phyloP scores from a whole-genome alignment of 169 alveolate genomes.

The Plasmodium coatneyi region DNA sequence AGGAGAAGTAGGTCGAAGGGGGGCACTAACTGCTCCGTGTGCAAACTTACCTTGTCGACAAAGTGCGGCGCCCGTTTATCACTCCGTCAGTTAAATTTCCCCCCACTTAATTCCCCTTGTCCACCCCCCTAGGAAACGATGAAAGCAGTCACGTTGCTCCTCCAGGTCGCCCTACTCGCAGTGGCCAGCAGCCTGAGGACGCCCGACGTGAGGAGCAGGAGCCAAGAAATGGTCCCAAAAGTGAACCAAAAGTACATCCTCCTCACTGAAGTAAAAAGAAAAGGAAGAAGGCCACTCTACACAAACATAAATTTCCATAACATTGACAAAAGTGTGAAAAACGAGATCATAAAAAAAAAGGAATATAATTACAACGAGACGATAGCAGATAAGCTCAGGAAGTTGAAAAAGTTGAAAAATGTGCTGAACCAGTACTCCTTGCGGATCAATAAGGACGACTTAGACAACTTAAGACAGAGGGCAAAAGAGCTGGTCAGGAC shows the following conservation, averaged over 20 bases:
- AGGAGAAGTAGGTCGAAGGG: not conserved
- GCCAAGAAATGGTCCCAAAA: not conserved
- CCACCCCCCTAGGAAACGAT: not conserved
- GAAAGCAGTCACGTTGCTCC: not conserved
- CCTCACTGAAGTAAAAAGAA: not conserved
- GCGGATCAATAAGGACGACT: slow-evolving; percentile 7
- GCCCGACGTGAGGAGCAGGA: not conserved
- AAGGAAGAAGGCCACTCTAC: slow-evolving; percentile 10
- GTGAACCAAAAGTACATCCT: not conserved
- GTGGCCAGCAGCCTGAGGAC: not conserved
- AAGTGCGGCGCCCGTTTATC: not conserved
- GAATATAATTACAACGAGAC: slow-evolving; percentile 11
- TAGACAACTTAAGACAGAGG: not conserved
- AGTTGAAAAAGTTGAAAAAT: slow-evolving; percentile 21
- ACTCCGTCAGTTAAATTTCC: not conserved
- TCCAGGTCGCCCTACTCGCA: not conserved
- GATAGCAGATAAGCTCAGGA: slow-evolving; percentile 11
- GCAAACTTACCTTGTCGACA: not conserved
- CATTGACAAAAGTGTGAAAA: slow-evolving; percentile 23
- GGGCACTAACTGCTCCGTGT: not conserved
- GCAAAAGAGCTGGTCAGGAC: slow-evolving; percentile 9
- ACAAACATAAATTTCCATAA: slow-evolving; percentile 34
- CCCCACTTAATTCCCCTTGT: not conserved
- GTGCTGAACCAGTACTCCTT: slow-evolving; percentile 11
- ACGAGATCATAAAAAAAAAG: slow-evolving; percentile 20